Evolutionary conservation across 2,329 filamentous ascomycete genomes (phyloP).

Genomic region (Penicillium carneum): DNA sequence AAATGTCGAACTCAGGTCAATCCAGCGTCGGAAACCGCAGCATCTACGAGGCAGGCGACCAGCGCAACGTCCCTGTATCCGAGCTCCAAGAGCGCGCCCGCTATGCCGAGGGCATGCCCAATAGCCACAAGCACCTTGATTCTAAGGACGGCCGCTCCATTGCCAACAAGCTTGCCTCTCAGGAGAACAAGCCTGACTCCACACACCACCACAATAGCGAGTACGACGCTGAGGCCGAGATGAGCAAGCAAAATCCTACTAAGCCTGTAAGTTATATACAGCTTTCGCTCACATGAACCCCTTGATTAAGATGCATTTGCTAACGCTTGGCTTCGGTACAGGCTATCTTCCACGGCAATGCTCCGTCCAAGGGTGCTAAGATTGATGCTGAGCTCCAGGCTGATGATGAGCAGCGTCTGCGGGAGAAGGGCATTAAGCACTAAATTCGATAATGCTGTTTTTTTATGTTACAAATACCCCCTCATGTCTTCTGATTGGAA

Average conservation of each 20-base stretch:
- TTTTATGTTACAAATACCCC: slow-evolving; percentile 19
- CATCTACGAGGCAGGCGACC: slow-evolving; percentile 79
- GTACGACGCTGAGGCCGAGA: slow-evolving; percentile 46
- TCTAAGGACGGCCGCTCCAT: slow-evolving; percentile 64
- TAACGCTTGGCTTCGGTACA: slow-evolving; percentile 29
- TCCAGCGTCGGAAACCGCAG: slow-evolving; percentile 71
- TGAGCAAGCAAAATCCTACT: slow-evolving; percentile 54
- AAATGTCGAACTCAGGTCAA: slow-evolving; percentile 49
- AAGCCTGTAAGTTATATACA: slow-evolving; percentile 45
- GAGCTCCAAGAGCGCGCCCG: slow-evolving; percentile 62
- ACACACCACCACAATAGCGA: slow-evolving; percentile 39
- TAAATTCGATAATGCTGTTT: slow-evolving; percentile 26
- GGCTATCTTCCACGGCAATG: slow-evolving; percentile 56
- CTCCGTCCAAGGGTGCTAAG: slow-evolving; percentile 57
- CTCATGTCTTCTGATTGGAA: slow-evolving; percentile 17
- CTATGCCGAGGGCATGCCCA: slow-evolving; percentile 74
- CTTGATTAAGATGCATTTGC: not conserved
- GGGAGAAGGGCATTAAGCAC: slow-evolving; percentile 53
- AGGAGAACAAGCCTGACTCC: slow-evolving; percentile 40
- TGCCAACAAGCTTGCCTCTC: slow-evolving; percentile 53
- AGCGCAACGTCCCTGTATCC: slow-evolving; percentile 68
- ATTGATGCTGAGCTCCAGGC: slow-evolving; percentile 55
- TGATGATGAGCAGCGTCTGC: slow-evolving; percentile 54
- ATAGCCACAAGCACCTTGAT: slow-evolving; percentile 73
- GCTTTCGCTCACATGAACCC: not conserved